Evolutionary conservation across 1,284 basidiomycete genomes (phyloP), one percentile per base, ranked within the genome.

Genomic region (Termitomyces sp.): DNA sequence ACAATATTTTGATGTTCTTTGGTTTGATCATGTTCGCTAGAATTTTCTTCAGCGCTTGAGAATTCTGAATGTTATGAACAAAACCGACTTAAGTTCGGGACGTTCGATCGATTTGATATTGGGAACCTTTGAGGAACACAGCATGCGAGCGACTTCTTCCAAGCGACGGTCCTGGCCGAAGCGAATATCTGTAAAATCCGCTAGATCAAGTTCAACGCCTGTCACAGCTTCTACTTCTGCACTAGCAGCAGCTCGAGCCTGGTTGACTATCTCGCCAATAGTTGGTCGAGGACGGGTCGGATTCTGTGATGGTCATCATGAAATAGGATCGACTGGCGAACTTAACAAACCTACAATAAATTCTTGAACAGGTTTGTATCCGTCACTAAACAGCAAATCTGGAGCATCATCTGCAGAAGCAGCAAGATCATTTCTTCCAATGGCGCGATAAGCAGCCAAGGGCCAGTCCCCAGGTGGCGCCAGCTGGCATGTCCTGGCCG

Each of bases 91-190:
- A 15, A 88, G 69, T 54, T 91, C 88, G 45, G 86, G 84, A 26
- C 86, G 79, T 50, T 93, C 87, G 30, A 83, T 65, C 46, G 84
- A 77, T 57, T 82, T 82, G 43, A 94, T 79, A 1, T 82, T 80
- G 0, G 88, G 77, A 24, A 88, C 68, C 1, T 72, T 74, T 1
- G 88, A 88, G 0, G 91, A 94, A 61, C 89, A 90, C 34, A 97
- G 70, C 81, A 97, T 90, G 1, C 92, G 80, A 17, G 88, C 86
- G 8, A 94, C 91, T 67, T 97, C 94, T 50, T 93, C 88, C 21
- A 96, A 65, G 24, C 94, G 79, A 36, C 88, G 80, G 70, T 97
- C 94, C 60, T 91, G 83, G 3, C 90, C 89, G 60, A 95, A 95
- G 5, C 93, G 82, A 52, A 94, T 88, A 54, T 85, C 83, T 0